Base-by-base conservation (phyloP, 1,139 yeast genomes). In the Geotrichum australiense region DNA sequence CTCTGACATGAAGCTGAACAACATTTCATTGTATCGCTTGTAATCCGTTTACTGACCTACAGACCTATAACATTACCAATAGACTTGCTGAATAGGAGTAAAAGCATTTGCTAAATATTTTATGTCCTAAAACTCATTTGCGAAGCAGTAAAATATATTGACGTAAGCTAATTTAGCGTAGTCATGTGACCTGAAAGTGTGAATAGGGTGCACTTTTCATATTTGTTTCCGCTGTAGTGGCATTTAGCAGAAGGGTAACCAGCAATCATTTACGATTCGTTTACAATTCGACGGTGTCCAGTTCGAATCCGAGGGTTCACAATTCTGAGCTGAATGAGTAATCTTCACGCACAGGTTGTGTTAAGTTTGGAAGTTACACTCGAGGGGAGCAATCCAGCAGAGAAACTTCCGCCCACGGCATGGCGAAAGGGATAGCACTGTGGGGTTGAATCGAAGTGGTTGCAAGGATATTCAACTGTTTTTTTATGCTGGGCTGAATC, bases 361-460 rank as follows among this genome's bases (percentile, higher is more conserved):
- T 47, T 58, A 54, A 58, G 61, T 48, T 39, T 39, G 44, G 52
- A 53, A 47, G 49, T 47, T 38, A 53, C 36, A 37, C 62, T 58
- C 56, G 58, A 58, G 62, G 56, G 61, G 59, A 58, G 62, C 59
- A 58, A 58, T 58, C 59, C 61, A 58, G 62, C 62, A 58, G 61
- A 58, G 62, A 48, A 41, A 48, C 48, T 44, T 43, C 50, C 51
- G 58, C 61, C 60, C 53, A 48, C 55, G 51, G 57, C 50, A 54
- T 57, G 62, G 61, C 61, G 61, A 35, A 51, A 43, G 57, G 61
- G 61, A 57, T 48, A 42, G 59, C 61, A 57, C 53, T 49, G 43
- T 35, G 38, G 35, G 42, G 50, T 47, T 47, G 46, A 48, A 47
- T 42, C 33, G 41, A 19, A 31, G 19, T 39, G 25, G 11, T 31